phyloP scores from a whole-genome alignment of 768 basidiomycete genomes.

The Suillus brevipes region DNA sequence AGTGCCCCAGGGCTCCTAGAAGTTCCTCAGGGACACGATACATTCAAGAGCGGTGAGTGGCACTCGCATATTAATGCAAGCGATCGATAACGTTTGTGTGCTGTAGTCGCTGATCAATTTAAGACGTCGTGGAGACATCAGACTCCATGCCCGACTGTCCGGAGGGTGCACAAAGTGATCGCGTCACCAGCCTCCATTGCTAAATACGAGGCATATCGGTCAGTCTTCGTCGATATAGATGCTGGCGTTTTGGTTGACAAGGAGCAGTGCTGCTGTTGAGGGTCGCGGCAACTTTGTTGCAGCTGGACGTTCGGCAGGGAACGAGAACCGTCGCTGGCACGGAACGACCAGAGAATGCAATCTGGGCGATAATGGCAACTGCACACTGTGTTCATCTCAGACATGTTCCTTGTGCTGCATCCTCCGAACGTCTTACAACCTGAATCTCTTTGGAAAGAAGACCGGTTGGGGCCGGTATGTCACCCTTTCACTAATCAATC shows the following conservation, averaged over 20 bases:
- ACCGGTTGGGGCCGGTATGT: slow-evolving; percentile 69
- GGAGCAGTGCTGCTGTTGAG: slow-evolving; percentile 55
- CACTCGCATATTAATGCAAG: background rate
- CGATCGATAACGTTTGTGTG: slow-evolving; percentile 6
- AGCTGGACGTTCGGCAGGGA: slow-evolving; percentile 58
- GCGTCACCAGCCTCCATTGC: slow-evolving; percentile 47
- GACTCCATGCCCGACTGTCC: slow-evolving; percentile 56
- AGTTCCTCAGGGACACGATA: slow-evolving; percentile 57
- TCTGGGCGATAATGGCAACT: slow-evolving; percentile 61
- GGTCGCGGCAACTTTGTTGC: slow-evolving; percentile 56
- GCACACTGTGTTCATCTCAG: slow-evolving; percentile 48
- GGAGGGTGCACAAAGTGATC: slow-evolving; percentile 65
- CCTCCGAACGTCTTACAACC: slow-evolving; percentile 61
- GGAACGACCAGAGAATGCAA: slow-evolving; percentile 67
- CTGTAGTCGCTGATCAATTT: slow-evolving; percentile 63
- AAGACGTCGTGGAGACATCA: slow-evolving; percentile 68
- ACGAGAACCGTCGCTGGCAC: slow-evolving; percentile 77
- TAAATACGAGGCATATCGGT: slow-evolving; percentile 65
- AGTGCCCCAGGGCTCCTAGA: slow-evolving; percentile 59
- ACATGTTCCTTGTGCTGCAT: slow-evolving; percentile 67
- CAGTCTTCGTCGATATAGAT: slow-evolving; percentile 15
- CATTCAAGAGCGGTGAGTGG: slow-evolving; percentile 62
- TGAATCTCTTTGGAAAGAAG: slow-evolving; percentile 65
- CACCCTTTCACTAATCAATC: background rate
- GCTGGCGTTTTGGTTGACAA: background rate